A percentile compares a stretch with the other conserved stretches of the same genome.
phyloP scores from a whole-genome alignment of 352 stramenopile species.

The Elongisporangium prolatum region DNA sequence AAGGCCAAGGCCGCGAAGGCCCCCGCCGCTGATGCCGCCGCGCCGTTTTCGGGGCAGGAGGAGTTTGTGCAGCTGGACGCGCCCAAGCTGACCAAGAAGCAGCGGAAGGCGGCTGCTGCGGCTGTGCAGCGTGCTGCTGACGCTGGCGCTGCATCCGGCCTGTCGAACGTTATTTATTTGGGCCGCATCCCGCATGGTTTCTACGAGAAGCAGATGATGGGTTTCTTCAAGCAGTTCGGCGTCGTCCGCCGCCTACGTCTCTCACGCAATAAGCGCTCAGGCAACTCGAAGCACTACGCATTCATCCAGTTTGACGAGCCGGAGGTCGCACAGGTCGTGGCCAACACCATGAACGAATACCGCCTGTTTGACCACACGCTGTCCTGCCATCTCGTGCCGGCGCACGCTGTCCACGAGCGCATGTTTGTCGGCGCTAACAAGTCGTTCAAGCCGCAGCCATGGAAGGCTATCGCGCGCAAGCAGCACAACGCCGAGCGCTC shows the following conservation, averaged over 20 bases:
- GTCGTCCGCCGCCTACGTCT: constrained; percentile 88
- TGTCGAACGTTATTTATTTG: constrained; percentile 94
- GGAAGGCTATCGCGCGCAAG: constrained; percentile 66
- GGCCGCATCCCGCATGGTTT: constrained; percentile 95
- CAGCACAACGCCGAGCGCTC: constrained; percentile 74
- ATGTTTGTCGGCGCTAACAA: constrained; percentile 88
- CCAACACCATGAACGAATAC: constrained; percentile 95
- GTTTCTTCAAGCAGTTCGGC: constrained; percentile 97
- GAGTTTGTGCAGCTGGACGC: constrained; percentile 12
- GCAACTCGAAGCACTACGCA: constrained; percentile 93
- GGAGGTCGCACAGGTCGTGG: constrained; percentile 92
- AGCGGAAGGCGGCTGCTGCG: constrained; percentile 25
- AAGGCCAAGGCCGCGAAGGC: constrained; percentile 6
- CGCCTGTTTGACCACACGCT: constrained; percentile 92
- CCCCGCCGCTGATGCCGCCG: neutral
- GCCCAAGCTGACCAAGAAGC: constrained; percentile 43
- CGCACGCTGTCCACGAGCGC: constrained; percentile 81
- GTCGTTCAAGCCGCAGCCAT: constrained; percentile 70
- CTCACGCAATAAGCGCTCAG: constrained; percentile 93
- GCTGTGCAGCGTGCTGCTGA: constrained; percentile 19
- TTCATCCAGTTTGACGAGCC: constrained; percentile 95
- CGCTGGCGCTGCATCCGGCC: constrained; percentile 23
- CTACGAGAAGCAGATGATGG: constrained; percentile 94
- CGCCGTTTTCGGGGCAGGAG: neutral
- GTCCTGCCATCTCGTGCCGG: constrained; percentile 89